phyloP scores from a whole-genome alignment of 352 stramenopile genomes.

The Thraustochytrium sp. region DNA sequence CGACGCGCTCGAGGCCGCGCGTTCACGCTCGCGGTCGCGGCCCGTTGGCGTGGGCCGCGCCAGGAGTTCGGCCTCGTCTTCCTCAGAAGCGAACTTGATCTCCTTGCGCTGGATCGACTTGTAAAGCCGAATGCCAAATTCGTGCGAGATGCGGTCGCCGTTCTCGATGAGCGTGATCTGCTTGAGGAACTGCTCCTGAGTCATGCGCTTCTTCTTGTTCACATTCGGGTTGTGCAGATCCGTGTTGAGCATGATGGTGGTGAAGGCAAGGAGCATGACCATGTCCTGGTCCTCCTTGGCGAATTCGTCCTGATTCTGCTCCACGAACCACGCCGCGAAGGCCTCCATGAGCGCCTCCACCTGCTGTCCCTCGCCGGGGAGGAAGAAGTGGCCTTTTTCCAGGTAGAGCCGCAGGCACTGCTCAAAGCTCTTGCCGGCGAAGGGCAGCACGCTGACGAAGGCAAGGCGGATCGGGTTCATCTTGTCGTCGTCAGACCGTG shows the following conservation, averaged over 20 bases:
- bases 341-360: conserved; percentile 30
- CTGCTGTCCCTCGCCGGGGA: conserved; percentile 37
- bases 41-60: too few relatives aligned
- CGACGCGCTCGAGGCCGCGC: too few relatives aligned
- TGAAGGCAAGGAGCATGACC: conserved; percentile 80
- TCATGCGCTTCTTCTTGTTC: conserved; percentile 80
- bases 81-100: conserved; percentile 63
- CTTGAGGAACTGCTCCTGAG: conserved; percentile 74
- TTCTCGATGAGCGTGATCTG: conserved; percentile 79
- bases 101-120: conserved; percentile 59
- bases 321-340: conserved; percentile 28
- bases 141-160: conserved; percentile 56
- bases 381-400: conserved; percentile 30
- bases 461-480: conserved; percentile 46
- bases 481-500: conserved; percentile 51
- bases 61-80: neutral
- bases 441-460: conserved; percentile 6
- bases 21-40: too few relatives aligned
- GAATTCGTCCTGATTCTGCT: conserved; percentile 13
- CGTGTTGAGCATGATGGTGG: conserved; percentile 82
- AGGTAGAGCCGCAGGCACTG: conserved; percentile 22
- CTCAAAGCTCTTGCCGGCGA: conserved; percentile 28
- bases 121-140: conserved; percentile 32
- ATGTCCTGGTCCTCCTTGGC: conserved; percentile 57
- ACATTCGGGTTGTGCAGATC: conserved; percentile 79